Base-by-base conservation (phyloP, 2,329 filamentous ascomycete genomes). In the Fusarium coffeatum region DNA sequence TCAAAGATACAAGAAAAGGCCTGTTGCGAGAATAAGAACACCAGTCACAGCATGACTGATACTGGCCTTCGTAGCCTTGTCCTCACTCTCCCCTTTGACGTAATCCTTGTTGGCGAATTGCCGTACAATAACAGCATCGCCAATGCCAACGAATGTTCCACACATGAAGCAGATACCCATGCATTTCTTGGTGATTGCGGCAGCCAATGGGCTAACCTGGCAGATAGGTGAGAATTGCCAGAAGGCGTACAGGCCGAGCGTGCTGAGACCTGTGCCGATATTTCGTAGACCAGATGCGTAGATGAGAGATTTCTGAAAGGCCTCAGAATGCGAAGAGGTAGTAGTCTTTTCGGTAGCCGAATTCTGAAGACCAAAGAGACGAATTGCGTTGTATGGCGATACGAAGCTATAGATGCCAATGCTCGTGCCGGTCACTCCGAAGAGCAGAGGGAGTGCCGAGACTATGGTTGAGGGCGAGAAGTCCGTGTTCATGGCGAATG, bases 331-430 rank as follows among this genome's bases (percentile, higher is more conserved):
- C 7, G 54, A 28, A 6, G 58, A 40, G 0, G 22, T 3, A 5
- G 37, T 25, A 10, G 10, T 9, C 11, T 70, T 64, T 3, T 54
- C 46, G 1, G 54, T 4, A 13, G 42, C 15, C 20, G 67, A 20
- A 9, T 7, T 18, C 2, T 37, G 46, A 13, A 70, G 42, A 2
- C 67, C 67, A 8, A 68, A 70, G 13, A 46, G 32, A 16, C 58
- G 67, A 10, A 68, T 57, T 18, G 63, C 32, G n/a, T 64, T 32
- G 23, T 43, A 53, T 11, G 67, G 67, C 1, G 67, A 70, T 1
- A 70, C 42, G 32, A 70, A 71, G 46, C 67, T 68, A 46, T 70
- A 71, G 28, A 70, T 64, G 30, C 67, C 67, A 18, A 70, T 22
- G 18, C 67, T 53, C 6, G 60, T 48, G 23, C 63, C 34, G 0